Evolutionary conservation across 805 yeast species (phyloP), one percentile per base, ranked within the genome.

Genomic region (Saccharomyces eubayanus): DNA sequence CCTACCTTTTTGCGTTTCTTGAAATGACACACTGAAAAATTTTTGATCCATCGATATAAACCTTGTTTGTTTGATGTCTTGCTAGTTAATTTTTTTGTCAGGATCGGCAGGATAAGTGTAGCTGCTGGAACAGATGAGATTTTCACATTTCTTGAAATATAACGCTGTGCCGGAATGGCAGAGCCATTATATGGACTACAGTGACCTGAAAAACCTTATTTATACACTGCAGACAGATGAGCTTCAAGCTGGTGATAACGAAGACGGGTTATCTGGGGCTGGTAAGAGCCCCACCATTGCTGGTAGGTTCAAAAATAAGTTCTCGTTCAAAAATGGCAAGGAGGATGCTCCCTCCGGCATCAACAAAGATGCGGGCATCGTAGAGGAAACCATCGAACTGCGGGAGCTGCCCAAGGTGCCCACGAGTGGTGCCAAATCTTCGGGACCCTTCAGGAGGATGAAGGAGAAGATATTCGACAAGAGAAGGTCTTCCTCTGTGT

Each of bases 131-230:
- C 20, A 40, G 28, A 84, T 84, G 89, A 84, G 83, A 70, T 84
- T 84, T 62, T 84, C 82, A 12, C 83, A 81, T 55, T 79, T 85
- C 21, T 71, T 84, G 55, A 77, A 76, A 57, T 84, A 83, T 47
- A 83, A 83, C 50, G 74, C 80, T 36, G 86, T 85, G 55, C 95
- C 96, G 2, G 92, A 85, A 61, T 89, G 96, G 96, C 85, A 83
- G 65, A 82, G 80, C 51, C 80, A 83, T 60, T 89, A 89, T 65
- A 74, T 89, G 55, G 84, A 86, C 63, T 84, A 84, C 64, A 77
- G 80, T 4, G 73, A 75, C 9, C 67, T 83, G 57, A 82, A 82
- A 61, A 80, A 81, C 59, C 64, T 73, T 28, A 76, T 82, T 46
- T 82, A 82, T 61, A 68, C 73, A 56, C 70, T 82, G 31, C 84